Evolutionary conservation across 2,329 filamentous ascomycete species (phyloP), one percentile per base, ranked within the genome.

Genomic region (Arthrinium puccinioides): DNA sequence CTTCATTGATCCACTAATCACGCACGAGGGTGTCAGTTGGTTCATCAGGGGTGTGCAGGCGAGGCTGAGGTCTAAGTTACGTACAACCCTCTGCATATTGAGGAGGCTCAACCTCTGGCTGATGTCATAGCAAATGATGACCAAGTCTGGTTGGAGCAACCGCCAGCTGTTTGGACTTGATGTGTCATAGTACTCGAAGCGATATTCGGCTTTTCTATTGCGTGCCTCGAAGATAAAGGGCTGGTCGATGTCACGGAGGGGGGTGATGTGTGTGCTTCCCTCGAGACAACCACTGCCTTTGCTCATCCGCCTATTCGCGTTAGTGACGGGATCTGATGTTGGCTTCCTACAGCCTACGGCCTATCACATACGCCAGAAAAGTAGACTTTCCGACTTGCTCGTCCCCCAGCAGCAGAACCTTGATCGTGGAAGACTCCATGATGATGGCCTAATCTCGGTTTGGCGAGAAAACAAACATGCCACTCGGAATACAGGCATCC

Each of bases 91-190:
- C 52, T 75, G 67, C 62, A 78, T 66, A 49, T 78, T 75, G 47
- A 76, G 68, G 37, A 81, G 64, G 47, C 67, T 77, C 29, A 72
- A 52, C 28, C 76, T 66, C 44, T 72, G 70, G 55, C 70, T 74
- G 49, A 81, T 77, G 49, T 79, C 76, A 49, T 74, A 81, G 56
- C 76, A 80, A 40, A 80, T 57, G 20, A 79, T 59, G 35, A 79
- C 59, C 21, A 80, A 59, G 52, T 81, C 70, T 0, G 77, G 77
- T 11, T 65, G 64, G 14, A 79, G 59, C n/a, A 72, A 59, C 32
- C 62, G 68, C 77, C 77, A 82, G 50, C 67, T 72, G 18, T 74
- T 69, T 5, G 76, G 74, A 47, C 66, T 67, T 8, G 70, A 67
- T 2, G 76, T 79, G 51, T 81, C 77, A 45, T 69, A 72, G 48